Percentiles rank a stretch among this genome's conserved stretches.
These are phyloP conservation scores for Penicillium turbatum DNA, from an alignment of 495 filamentous ascomycete genomes.

Conservation along the genomic window DNA sequence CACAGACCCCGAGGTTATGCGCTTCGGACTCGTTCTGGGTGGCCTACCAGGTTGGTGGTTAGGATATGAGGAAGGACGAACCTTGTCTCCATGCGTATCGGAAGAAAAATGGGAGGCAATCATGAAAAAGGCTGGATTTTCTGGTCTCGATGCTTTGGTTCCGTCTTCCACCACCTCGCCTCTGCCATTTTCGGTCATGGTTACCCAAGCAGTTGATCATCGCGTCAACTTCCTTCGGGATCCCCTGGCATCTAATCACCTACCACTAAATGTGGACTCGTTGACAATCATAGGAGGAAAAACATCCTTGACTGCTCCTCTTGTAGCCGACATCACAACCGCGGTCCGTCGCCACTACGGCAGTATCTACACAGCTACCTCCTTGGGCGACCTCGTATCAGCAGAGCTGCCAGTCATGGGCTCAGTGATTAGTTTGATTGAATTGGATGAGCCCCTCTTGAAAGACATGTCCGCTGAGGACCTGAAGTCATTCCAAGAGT, in stretches of 20 bases:
- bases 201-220: constrained; percentile 43
- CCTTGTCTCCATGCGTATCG: constrained; percentile 31
- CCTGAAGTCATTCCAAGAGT: constrained; percentile 15
- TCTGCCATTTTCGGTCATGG: constrained; percentile 39
- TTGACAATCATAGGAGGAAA: constrained; percentile 29
- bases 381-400: constrained; percentile 13
- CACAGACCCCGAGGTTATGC: constrained; percentile 29
- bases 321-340: constrained; percentile 11
- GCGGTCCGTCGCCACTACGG: constrained; percentile 12
- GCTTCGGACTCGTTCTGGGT: constrained; percentile 32
- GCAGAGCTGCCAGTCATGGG: constrained; percentile 20
- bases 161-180: constrained; percentile 12
- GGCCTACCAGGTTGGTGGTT: constrained; percentile 51
- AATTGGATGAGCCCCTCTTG: constrained; percentile 43
- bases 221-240: constrained; percentile 29
- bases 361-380: constrained; percentile 5
- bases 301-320: constrained; percentile 3
- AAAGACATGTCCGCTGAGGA: constrained; percentile 26
- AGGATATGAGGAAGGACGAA: constrained; percentile 42
- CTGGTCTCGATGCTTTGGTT: constrained; percentile 40
- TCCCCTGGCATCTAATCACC: constrained; percentile 13
- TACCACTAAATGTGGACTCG: constrained; percentile 9
- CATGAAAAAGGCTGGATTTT: constrained; percentile 42
- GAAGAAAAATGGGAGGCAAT: constrained; percentile 34
- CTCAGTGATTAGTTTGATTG: constrained; percentile 41